A percentile compares a stretch with the other conserved stretches of the same genome.
These are phyloP conservation scores for Termitomyces sp. DNA, from an alignment of 768 basidiomycete genomes.

Conservation along the genomic window DNA sequence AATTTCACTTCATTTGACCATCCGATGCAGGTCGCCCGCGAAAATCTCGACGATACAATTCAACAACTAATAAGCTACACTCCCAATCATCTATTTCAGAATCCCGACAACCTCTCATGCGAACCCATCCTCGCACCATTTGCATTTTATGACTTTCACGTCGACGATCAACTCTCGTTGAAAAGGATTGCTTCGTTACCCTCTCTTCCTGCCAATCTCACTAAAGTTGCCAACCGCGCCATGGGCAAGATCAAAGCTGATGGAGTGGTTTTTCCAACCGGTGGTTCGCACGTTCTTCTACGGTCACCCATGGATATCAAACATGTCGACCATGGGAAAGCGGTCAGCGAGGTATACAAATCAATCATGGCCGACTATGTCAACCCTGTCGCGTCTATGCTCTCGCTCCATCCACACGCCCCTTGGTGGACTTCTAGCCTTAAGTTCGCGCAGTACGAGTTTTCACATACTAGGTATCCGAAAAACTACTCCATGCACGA, in stretches of 20 bases:
- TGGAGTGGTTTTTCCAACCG: not conserved
- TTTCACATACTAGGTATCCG: not conserved
- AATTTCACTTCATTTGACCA: not conserved
- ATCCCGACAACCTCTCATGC: not conserved
- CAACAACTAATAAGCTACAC: conserved; percentile 2
- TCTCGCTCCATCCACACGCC: conserved; percentile 7
- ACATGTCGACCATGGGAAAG: conserved; percentile 7
- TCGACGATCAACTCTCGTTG: conserved; percentile 8
- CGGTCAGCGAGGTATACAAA: conserved; percentile 5
- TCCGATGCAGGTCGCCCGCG: conserved; percentile 8
- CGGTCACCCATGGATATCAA: conserved; percentile 1
- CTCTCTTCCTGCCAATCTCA: conserved; percentile 1
- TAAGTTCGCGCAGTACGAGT: not conserved
- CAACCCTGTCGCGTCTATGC: conserved; percentile 7
- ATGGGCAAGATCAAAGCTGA: not conserved
- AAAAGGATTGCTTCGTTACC: conserved; percentile 1
- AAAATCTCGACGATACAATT: conserved; percentile 8
- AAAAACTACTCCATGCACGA: conserved; percentile 4
- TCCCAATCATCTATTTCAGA: not conserved
- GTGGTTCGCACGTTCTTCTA: conserved; percentile 1
- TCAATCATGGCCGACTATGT: not conserved
- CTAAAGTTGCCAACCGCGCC: conserved; percentile 1
- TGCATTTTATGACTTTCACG: conserved; percentile 11
- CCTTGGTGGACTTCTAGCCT: conserved; percentile 11
- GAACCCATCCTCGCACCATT: not conserved